These are phyloP conservation scores for Rhodotorula sp. DNA, from an alignment of 1,284 basidiomycete genomes.

Conservation along the genomic window DNA sequence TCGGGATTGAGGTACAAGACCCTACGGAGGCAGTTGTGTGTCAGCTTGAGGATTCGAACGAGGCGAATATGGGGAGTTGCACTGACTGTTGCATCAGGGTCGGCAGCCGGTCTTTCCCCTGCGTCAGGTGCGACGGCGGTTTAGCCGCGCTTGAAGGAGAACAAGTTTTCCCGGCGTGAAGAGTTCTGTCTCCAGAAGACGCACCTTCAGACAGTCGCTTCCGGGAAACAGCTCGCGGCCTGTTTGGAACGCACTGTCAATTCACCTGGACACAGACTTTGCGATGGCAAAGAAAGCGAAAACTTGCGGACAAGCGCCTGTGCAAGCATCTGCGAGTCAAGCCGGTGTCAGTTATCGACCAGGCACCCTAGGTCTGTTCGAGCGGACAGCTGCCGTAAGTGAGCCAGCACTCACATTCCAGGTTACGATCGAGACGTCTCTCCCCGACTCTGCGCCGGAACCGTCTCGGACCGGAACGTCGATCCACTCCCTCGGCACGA, in stretches of 20 bases:
- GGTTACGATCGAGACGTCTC: slow-evolving; percentile 34
- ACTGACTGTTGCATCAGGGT: slow-evolving; percentile 44
- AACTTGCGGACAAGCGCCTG: slow-evolving; percentile 49
- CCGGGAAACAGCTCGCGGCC: slow-evolving; percentile 51
- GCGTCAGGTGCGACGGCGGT: not conserved
- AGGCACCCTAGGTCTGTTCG: too few species aligned
- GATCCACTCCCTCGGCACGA: slow-evolving; percentile 31
- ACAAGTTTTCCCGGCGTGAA: too few species aligned
- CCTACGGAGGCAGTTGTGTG: not conserved
- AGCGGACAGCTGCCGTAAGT: fast-evolving
- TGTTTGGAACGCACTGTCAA: not conserved
- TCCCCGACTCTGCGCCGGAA: not conserved
- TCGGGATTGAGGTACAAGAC: slow-evolving; percentile 48
- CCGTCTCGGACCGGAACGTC: not conserved
- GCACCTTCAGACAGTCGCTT: slow-evolving; percentile 49
- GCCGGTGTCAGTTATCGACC: too few species aligned
- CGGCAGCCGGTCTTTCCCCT: slow-evolving; percentile 36
- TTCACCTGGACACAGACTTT: fast-evolving
- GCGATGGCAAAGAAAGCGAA: too few species aligned
- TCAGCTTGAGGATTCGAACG: not conserved
- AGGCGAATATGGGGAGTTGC: slow-evolving; percentile 4
- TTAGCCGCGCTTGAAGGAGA: not conserved
- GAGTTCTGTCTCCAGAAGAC: not conserved
- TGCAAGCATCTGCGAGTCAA: slow-evolving; percentile 46
- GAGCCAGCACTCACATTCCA: slow-evolving; percentile 42